Percentiles rank a stretch among this genome's conserved stretches.
Conservation (phyloP, 257 asterid genomes). For the Leonotis leonurus region DNA sequence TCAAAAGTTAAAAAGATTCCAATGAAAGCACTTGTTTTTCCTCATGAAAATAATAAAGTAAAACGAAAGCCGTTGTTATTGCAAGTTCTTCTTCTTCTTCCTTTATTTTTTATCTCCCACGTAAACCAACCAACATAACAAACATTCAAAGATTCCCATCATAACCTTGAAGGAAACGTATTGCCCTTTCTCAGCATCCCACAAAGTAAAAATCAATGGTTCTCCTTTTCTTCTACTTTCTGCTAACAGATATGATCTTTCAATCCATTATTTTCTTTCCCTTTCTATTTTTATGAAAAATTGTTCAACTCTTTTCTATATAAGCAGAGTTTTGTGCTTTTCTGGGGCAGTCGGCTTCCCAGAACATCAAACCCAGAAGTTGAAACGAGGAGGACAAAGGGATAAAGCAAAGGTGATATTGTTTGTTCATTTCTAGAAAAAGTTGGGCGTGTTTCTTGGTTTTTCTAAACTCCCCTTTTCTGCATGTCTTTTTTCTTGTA, state of each 20-base stretch:
- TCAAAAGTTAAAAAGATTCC: conserved; percentile 3
- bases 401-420: conserved; percentile 19
- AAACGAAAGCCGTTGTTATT: too few species aligned
- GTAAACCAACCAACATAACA: conserved; percentile 1
- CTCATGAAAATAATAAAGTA: too few species aligned
- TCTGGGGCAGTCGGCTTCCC: conserved; percentile 3
- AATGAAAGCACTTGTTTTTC: background rate
- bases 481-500: conserved; percentile 2
- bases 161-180: conserved; percentile 20
- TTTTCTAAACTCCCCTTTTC: background rate
- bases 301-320: background rate
- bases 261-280: background rate
- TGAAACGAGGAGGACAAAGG: background rate
- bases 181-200: conserved; percentile 19
- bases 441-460: background rate
- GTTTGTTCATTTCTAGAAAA: background rate
- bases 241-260: conserved; percentile 10
- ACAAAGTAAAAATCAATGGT: conserved; percentile 15
- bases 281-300: background rate
- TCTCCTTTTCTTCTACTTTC: conserved; percentile 33
- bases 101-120: background rate
- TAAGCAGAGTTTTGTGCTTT: conserved; percentile 1
- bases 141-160: conserved; percentile 22
- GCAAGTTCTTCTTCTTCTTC: too few species aligned
- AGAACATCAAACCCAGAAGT: background rate